These are phyloP conservation scores for Candida awuae DNA, from an alignment of 805 yeast genomes.

Conservation along the genomic window DNA sequence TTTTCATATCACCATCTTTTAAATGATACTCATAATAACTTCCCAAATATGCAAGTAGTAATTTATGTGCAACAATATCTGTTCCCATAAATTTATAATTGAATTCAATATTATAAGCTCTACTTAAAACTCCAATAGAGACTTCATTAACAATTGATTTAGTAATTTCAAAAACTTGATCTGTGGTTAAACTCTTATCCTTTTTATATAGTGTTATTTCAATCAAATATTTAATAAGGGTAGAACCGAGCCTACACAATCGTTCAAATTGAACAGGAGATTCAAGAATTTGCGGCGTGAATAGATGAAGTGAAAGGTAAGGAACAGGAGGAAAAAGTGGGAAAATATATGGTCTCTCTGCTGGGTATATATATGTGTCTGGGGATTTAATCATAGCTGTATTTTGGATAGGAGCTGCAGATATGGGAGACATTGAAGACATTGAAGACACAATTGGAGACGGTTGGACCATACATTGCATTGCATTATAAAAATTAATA, in stretches of 20 bases:
- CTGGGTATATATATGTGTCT: slow-evolving; percentile 3
- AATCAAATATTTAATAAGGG: slow-evolving; percentile 4
- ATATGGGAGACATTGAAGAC: no score
- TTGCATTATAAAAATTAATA: slow-evolving; percentile 1
- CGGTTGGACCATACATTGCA: slow-evolving; percentile 1
- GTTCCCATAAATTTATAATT: slow-evolving; percentile 4
- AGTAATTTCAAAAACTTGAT: neutral
- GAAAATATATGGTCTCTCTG: neutral
- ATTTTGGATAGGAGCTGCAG: neutral
- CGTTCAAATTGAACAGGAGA: neutral
- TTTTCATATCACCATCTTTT: neutral
- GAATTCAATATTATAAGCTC: slow-evolving; percentile 6
- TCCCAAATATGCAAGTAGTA: slow-evolving; percentile 8
- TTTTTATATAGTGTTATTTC: neutral
- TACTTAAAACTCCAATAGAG: neutral
- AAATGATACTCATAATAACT: slow-evolving; percentile 3
- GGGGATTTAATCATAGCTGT: neutral
- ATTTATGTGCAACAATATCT: neutral
- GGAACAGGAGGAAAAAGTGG: slow-evolving; percentile 7
- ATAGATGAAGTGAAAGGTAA: neutral
- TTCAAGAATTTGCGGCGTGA: neutral
- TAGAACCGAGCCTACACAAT: slow-evolving; percentile 3
- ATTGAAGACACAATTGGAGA: no score
- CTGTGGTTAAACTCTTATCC: neutral
- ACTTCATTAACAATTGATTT: slow-evolving; percentile 1